Percentiles rank a stretch among this genome's conserved stretches.
Conservation (phyloP, 805 yeast genomes). For the Lachancea nothofagi region DNA sequence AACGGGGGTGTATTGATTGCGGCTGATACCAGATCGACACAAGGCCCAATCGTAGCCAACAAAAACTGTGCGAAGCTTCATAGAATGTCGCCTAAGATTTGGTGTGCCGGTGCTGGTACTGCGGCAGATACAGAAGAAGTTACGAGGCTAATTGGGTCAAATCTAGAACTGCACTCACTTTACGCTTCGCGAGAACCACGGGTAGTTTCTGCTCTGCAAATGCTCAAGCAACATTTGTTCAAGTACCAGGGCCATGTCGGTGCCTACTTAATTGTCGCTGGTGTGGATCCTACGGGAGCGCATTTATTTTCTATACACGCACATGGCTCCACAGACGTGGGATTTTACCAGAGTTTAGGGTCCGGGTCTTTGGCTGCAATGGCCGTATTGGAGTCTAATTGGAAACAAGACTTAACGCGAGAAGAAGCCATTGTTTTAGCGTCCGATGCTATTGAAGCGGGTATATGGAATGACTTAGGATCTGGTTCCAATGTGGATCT, state of each 20-base stretch:
- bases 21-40: slow-evolving; percentile 97
- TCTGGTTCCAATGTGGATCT: slow-evolving; percentile 97
- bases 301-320: slow-evolving; percentile 92
- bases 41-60: slow-evolving; percentile 95
- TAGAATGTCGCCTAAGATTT: slow-evolving; percentile 79
- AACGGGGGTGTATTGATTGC: slow-evolving; percentile 95
- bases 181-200: slow-evolving; percentile 83
- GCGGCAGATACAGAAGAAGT: slow-evolving; percentile 99
- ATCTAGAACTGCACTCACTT: slow-evolving; percentile 83
- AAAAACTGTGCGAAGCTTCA: slow-evolving; percentile 96
- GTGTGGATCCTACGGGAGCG: slow-evolving; percentile 94
- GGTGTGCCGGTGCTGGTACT: slow-evolving; percentile 99
- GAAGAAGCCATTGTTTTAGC: slow-evolving; percentile 92
- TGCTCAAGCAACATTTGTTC: slow-evolving; percentile 92
- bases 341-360: slow-evolving; percentile 86
- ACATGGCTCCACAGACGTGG: slow-evolving; percentile 96
- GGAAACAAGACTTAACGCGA: slow-evolving; percentile 70
- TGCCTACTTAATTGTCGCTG: slow-evolving; percentile 97
- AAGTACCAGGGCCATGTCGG: slow-evolving; percentile 97
- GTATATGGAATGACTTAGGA: slow-evolving; percentile 98
- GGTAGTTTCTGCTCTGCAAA: slow-evolving; percentile 86
- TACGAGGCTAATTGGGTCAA: slow-evolving; percentile 85
- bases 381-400: slow-evolving; percentile 89
- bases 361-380: slow-evolving; percentile 98
- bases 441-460: slow-evolving; percentile 90